Percentiles rank a stretch among this genome's conserved stretches.
Conservation (phyloP, 129 eudicot genomes). For the Artemisia tridentata region DNA sequence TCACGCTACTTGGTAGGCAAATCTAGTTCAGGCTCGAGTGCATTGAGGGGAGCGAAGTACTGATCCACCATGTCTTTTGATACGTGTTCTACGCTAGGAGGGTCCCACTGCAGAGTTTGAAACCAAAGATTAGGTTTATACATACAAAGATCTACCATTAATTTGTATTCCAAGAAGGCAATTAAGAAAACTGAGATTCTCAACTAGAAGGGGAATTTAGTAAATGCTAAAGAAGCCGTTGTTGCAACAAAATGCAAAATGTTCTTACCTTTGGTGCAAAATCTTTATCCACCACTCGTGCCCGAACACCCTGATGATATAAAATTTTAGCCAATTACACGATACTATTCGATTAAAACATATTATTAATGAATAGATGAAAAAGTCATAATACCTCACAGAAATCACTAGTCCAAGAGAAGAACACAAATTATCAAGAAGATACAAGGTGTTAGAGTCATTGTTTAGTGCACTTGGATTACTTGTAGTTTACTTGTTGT, state of each 20-base stretch:
- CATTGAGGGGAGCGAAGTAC: constrained; percentile 55
- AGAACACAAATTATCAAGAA: no score
- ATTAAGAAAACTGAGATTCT: background rate
- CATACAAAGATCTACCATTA: background rate
- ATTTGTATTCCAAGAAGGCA: background rate
- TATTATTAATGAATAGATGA: background rate
- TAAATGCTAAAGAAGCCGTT: background rate
- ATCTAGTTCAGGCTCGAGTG: constrained; percentile 66
- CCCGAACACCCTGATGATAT: constrained; percentile 71
- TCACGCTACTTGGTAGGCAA: constrained; percentile 50
- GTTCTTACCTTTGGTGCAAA: constrained; percentile 71
- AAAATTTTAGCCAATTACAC: background rate
- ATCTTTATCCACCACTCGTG: constrained; percentile 75
- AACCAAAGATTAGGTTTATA: background rate
- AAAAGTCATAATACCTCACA: constrained; percentile 51
- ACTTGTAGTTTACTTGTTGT: no score
- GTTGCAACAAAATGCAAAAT: background rate
- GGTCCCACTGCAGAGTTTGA: constrained; percentile 60
- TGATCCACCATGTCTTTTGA: constrained; percentile 67
- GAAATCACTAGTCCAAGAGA: constrained; percentile 61
- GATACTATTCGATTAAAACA: background rate
- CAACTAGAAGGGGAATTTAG: background rate
- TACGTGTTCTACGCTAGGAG: constrained; percentile 70
- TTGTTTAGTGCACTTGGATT: no score
- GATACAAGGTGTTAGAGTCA: no score